Percentiles rank a stretch among this genome's conserved stretches.
These are phyloP conservation scores for Diaporthe helianthi DNA, from an alignment of 2,329 filamentous ascomycete genomes.

Conservation along the genomic window DNA sequence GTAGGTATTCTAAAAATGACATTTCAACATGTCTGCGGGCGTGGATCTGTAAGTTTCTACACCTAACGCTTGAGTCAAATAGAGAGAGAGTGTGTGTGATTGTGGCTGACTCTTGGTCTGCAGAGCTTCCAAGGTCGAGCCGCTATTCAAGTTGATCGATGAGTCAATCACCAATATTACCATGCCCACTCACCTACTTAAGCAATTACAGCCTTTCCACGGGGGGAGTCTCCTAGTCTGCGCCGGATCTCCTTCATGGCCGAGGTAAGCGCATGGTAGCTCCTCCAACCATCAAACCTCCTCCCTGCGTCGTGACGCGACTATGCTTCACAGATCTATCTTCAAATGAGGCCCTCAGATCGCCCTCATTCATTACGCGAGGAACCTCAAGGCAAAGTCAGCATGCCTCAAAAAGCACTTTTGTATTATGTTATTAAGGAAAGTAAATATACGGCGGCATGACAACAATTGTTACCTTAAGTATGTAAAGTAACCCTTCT, in stretches of 20 bases:
- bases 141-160: background rate
- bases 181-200: background rate
- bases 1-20: background rate
- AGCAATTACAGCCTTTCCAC: no score
- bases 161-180: background rate
- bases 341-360: background rate
- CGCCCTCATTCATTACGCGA: background rate
- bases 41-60: no score
- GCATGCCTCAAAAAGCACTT: background rate
- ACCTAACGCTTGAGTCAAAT: background rate
- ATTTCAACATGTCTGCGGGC: background rate
- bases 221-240: background rate
- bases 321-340: background rate
- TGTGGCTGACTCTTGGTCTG: no score
- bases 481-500: background rate
- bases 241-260: background rate
- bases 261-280: background rate
- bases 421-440: background rate
- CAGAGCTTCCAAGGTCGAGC: background rate
- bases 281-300: background rate
- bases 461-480: background rate
- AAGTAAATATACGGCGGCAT: background rate
- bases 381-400: background rate
- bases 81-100: no score
- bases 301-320: background rate